Conservation (phyloP, 2,329 filamentous ascomycete species). For the Aspergillus chevalieri region DNA sequence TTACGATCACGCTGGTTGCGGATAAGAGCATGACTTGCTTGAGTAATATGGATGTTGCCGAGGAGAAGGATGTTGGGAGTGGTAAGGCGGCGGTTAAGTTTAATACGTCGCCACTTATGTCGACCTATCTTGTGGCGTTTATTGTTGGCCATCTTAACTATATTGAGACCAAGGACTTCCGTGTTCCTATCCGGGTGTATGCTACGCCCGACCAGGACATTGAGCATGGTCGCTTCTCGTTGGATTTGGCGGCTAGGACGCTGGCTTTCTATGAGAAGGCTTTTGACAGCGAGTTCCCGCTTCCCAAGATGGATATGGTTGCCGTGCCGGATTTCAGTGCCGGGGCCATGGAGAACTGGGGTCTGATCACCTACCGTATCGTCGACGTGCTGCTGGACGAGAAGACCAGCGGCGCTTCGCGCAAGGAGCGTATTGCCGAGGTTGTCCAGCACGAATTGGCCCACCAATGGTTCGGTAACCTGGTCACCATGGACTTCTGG, state of each 20-base stretch:
- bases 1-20: slow-evolving; percentile 83
- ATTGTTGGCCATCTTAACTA: slow-evolving; percentile 91
- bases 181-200: slow-evolving; percentile 89
- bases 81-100: slow-evolving; percentile 82
- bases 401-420: slow-evolving; percentile 79
- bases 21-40: slow-evolving; percentile 86
- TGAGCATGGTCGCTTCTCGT: slow-evolving; percentile 82
- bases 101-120: slow-evolving; percentile 89
- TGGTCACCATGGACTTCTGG: slow-evolving; percentile 99
- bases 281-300: slow-evolving; percentile 77
- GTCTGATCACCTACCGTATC: slow-evolving; percentile 87
- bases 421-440: slow-evolving; percentile 88
- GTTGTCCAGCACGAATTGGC: slow-evolving; percentile 95
- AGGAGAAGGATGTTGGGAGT: slow-evolving; percentile 65
- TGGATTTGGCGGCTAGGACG: slow-evolving; percentile 82
- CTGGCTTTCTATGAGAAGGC: slow-evolving; percentile 93
- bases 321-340: slow-evolving; percentile 94
- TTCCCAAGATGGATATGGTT: slow-evolving; percentile 95
- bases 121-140: slow-evolving; percentile 90
- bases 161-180: slow-evolving; percentile 86
- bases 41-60: slow-evolving; percentile 93
- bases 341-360: slow-evolving; percentile 99
- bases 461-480: slow-evolving; percentile 96
- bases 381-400: slow-evolving; percentile 88
- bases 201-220: slow-evolving; percentile 85